These are phyloP conservation scores for Picochlorum sp. DNA, from an alignment of 139 green algal species.

Conservation along the genomic window DNA sequence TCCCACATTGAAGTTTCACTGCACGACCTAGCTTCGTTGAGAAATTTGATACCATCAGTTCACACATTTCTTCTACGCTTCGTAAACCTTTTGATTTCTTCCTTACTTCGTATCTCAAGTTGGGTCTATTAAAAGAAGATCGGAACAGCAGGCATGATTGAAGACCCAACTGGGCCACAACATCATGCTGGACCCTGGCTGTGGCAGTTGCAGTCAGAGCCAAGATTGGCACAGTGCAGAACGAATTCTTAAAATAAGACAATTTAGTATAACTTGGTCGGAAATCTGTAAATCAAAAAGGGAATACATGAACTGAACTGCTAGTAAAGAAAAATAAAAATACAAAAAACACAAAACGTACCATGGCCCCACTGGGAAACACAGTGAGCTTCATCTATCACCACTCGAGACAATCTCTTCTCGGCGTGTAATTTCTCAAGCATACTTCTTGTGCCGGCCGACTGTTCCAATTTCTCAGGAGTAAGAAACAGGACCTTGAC, in stretches of 20 bases:
- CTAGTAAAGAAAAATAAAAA: background rate
- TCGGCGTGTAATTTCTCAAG: conserved; percentile 48
- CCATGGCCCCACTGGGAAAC: conserved; percentile 85
- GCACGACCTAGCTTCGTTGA: background rate
- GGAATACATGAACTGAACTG: background rate
- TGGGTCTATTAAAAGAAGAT: conserved; percentile 86
- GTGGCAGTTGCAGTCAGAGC: conserved; percentile 83
- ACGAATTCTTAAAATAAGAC: conserved; percentile 60
- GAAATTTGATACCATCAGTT: conserved; percentile 34
- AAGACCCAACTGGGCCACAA: conserved; percentile 40
- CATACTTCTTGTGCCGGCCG: conserved; percentile 32
- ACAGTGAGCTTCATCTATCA: conserved; percentile 96
- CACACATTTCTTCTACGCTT: conserved; percentile 41
- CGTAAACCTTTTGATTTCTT: conserved; percentile 57
- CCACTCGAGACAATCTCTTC: conserved; percentile 46
- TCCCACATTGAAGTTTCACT: conserved; percentile 56
- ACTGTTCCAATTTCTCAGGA: conserved; percentile 67
- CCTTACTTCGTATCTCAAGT: conserved; percentile 79
- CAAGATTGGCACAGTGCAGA: conserved; percentile 61
- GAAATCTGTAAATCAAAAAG: conserved; percentile 69
- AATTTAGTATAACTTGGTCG: conserved; percentile 74
- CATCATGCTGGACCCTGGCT: conserved; percentile 59
- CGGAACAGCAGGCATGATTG: conserved; percentile 61
- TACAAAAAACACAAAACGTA: conserved; percentile 4
- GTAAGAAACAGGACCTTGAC: conserved; percentile 83